Evolutionary conservation across 164 flowering plant genomes (phyloP), one percentile per base, ranked within the genome.

Genomic region (Vitis rupestris): DNA sequence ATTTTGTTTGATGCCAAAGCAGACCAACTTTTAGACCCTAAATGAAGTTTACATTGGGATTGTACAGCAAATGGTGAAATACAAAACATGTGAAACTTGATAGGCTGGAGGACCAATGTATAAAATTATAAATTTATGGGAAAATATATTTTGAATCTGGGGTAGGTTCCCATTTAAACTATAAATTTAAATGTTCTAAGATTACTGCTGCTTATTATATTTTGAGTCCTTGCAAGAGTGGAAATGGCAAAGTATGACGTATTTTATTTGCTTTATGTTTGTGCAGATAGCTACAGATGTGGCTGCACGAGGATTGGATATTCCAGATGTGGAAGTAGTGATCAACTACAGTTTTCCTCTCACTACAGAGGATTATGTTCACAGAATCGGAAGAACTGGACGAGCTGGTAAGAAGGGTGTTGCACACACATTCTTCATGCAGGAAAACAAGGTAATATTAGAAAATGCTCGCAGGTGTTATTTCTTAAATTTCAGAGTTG

Each of bases 351-450:
- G 95, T 76, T 93, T 96, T 66, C 99, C 99, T 66, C 89, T 93
- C 31, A 93, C 97, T 0, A 89, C 96, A 1, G 99, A 96, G 83
- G 98, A 93, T 83, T 96, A 96, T 78, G 98, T 92, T 51, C 99
- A 96, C 71, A 81, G 99, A 72, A 96, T 93, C 51, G 99, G 99
- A 65, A 86, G 99, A 74, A 96, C 98, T 62, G 99, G 99, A 53
- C 86, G 99, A 14, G 99, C 99, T 76, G 98, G 98, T 70, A 90
- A 93, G 81, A 96, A 90, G 80, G 99, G 99, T 66, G 93, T 93
- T 65, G 94, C 97, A 3, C 97, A 93, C 76, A 90, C 99, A 13
- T 96, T 96, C 78, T 93, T 96, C 82, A 90, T 82, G 68, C 87
- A 83, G 78, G 93, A 90, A 59, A 96, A 96, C 76, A 96, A 93